Base-by-base conservation (phyloP, 2,329 filamentous ascomycete species). In the Domatiomyces globalis region DNA sequence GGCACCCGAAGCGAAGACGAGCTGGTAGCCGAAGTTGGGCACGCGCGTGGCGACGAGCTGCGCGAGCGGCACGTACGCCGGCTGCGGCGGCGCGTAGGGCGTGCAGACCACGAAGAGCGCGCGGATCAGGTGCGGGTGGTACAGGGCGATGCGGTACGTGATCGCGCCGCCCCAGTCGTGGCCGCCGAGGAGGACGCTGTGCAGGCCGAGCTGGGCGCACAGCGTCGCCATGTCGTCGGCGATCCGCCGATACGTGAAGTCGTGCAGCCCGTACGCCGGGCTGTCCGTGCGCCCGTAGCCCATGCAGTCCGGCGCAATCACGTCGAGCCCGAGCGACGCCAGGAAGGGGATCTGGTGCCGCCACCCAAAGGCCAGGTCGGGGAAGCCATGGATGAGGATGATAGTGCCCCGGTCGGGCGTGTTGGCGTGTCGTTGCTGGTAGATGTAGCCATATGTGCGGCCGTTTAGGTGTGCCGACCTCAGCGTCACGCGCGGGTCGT, bases 161-260 rank as follows among this genome's bases (percentile, higher is more conserved):
- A 89, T 73, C 2, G 76, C 74, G 60, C 86, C 88, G 65, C 90
- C 90, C 79, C 90, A 95, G 69, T 96, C 90, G 69, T 95, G 90
- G 6, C 88, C 90, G 47, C 88, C 87, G 12, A 95, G 76, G 51
- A 95, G 82, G 62, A 95, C 83, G 46, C 66, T 71, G 44, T 64
- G 71, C 49, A 72, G 70, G 3, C 71, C 69, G 4, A 82, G 66
- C 39, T 82, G 75, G 53, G 70, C 71, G 5, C 84, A 80, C 20
- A 96, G 74, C 55, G 80, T 81, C 19, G 80, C 82, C 58, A 96
- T 76, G 63, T 95, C 87, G 50, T 81, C 78, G 17, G 84, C 76
- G 54, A 85, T 78, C 56, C 75, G 79, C 71, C 87, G 92, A 64
- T 80, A 72, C 20, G 78, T 79, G 69, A 90, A 95, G 51, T 78